Percentiles rank a stretch among this genome's conserved stretches.
Evolutionary conservation across 179 eudicot genomes (phyloP).

Genomic region (Vitellaria paradoxa): DNA sequence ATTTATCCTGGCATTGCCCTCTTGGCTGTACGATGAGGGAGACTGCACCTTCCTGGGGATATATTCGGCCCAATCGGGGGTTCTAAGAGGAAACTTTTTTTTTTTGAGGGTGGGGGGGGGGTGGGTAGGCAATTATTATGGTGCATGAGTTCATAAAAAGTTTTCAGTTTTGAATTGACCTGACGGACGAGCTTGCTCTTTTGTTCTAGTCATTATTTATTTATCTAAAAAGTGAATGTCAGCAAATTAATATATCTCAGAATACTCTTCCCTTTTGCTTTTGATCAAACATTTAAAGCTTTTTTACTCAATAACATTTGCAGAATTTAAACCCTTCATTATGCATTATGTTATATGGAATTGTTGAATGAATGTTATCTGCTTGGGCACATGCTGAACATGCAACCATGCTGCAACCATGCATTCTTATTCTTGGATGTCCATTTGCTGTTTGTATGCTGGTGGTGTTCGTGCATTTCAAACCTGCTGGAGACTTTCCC

Average conservation of each 20-base stretch:
- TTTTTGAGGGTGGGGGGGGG: not conserved
- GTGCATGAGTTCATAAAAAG: not conserved
- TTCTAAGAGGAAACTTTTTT: not conserved
- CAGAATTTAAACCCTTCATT: not conserved
- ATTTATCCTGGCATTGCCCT: not conserved
- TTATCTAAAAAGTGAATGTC: not conserved
- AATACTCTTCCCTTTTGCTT: not conserved
- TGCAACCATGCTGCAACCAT: no score
- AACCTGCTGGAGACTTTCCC: not conserved
- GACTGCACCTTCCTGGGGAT: not conserved
- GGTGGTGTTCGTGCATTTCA: not conserved
- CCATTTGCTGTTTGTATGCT: not conserved
- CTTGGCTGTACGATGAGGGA: not conserved
- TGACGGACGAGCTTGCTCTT: not conserved
- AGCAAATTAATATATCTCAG: no score
- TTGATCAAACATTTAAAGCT: not conserved
- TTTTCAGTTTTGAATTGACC: not conserved
- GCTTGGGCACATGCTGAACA: not conserved
- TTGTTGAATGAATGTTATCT: no score
- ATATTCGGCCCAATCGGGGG: not conserved
- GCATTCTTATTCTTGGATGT: not conserved
- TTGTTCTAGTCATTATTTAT: not conserved
- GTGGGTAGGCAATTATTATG: not conserved
- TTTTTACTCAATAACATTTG: not conserved
- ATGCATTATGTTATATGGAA: not conserved